phyloP scores from a whole-genome alignment of 2,329 filamentous ascomycete species.

The Monilinia vaccinii-corymbosi region DNA sequence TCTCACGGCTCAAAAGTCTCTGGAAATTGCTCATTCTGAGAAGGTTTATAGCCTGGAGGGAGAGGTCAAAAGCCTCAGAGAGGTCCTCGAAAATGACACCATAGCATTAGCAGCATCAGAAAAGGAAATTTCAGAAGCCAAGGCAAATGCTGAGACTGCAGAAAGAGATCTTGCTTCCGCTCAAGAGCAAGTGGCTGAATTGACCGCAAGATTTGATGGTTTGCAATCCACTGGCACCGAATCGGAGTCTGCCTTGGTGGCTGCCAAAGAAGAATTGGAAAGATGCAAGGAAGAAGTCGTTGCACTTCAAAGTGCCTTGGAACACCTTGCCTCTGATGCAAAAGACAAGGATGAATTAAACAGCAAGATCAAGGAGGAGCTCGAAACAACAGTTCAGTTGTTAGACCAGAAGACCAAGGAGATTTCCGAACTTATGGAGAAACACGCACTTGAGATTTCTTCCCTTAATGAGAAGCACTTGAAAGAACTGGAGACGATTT shows the following conservation, averaged over 20 bases:
- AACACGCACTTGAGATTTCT: constrained; percentile 42
- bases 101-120: constrained; percentile 16
- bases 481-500: constrained; percentile 48
- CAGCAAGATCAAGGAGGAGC: constrained; percentile 24
- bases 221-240: constrained; percentile 36
- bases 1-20: constrained; percentile 36
- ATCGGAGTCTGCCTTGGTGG: constrained; percentile 36
- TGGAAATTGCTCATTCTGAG: constrained; percentile 38
- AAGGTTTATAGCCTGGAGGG: constrained; percentile 38
- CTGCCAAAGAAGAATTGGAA: constrained; percentile 26
- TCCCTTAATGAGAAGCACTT: constrained; percentile 37
- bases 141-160: constrained; percentile 36
- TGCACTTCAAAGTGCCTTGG: constrained; percentile 41
- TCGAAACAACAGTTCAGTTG: constrained; percentile 22
- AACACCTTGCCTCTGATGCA: constrained; percentile 37
- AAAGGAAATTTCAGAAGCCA: constrained; percentile 41
- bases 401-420: constrained; percentile 28
- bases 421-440: constrained; percentile 40
- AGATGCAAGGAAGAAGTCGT: constrained; percentile 37
- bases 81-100: constrained; percentile 33
- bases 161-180: constrained; percentile 34
- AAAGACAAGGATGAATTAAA: constrained; percentile 27
- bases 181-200: constrained; percentile 27
- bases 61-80: constrained; percentile 39
- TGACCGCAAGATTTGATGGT: constrained; percentile 28